Evolutionary conservation across 2,329 filamentous ascomycete species (phyloP).

Genomic region (Stagonosporopsis chrysanthemi): DNA sequence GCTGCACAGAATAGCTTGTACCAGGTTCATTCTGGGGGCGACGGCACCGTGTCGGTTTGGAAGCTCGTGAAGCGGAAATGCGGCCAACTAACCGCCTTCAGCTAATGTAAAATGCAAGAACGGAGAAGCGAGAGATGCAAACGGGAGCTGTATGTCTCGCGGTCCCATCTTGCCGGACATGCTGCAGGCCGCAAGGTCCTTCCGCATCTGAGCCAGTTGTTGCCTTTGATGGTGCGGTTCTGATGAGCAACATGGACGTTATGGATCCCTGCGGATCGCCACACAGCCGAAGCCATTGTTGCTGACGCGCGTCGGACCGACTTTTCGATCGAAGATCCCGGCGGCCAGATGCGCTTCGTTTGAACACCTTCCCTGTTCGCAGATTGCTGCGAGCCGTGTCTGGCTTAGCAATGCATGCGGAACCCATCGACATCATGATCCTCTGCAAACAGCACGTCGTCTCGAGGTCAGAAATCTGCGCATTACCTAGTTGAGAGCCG

Average conservation of each 20-base stretch:
- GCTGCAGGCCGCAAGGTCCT: not conserved
- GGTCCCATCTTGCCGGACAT: not conserved
- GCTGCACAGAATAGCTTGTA: not conserved
- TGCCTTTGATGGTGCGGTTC: not conserved
- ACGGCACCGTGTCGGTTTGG: conserved; percentile 1
- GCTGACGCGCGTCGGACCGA: conserved; percentile 9
- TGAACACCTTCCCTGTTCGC: conserved; percentile 15
- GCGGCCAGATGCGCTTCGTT: conserved; percentile 3
- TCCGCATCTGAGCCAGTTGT: conserved; percentile 1
- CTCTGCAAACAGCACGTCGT: conserved; percentile 1
- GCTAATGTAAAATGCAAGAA: conserved; percentile 1
- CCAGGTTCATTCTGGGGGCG: not conserved
- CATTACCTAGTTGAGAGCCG: not conserved
- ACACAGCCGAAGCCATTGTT: conserved; percentile 1
- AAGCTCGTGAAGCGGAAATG: not conserved
- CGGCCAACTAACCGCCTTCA: conserved; percentile 5
- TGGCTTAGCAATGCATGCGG: not conserved
- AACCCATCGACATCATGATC: not conserved
- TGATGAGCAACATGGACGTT: conserved; percentile 1
- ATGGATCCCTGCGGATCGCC: conserved; percentile 13
- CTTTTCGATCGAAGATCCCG: conserved; percentile 8
- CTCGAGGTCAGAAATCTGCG: not conserved
- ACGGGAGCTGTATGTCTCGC: not conserved
- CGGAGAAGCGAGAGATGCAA: conserved; percentile 9
- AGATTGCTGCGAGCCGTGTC: conserved; percentile 11